phyloP scores from a whole-genome alignment of 2,329 filamentous ascomycete genomes.

The Byssoonygena ceratinophila region DNA sequence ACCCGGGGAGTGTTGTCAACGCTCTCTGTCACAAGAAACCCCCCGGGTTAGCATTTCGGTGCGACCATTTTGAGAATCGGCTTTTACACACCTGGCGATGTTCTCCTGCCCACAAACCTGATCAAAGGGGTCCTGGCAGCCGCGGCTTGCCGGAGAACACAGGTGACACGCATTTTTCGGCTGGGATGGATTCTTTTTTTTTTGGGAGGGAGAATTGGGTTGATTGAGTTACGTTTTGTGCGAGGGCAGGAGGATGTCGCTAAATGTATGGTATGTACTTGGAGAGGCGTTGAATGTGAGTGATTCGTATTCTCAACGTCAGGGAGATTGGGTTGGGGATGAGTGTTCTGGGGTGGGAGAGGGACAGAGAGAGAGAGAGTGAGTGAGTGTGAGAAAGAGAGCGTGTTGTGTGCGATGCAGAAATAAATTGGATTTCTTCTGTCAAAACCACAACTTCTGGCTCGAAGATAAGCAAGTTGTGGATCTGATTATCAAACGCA shows the following conservation, averaged over 20 bases:
- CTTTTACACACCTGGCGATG: slow-evolving; percentile 33
- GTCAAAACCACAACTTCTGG: too few relatives aligned
- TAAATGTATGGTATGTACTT: not conserved
- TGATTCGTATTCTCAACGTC: slow-evolving; percentile 3
- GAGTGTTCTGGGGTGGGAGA: not conserved
- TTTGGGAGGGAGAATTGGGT: not conserved
- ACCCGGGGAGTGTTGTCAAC: slow-evolving; percentile 47
- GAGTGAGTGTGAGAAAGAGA: not conserved
- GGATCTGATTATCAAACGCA: slow-evolving; percentile 9
- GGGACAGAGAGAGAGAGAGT: not conserved
- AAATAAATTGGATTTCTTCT: too few relatives aligned
- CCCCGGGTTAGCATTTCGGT: slow-evolving; percentile 1
- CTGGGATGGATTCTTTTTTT: not conserved
- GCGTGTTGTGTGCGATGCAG: not conserved
- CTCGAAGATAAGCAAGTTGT: slow-evolving; percentile 5
- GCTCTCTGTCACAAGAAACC: slow-evolving; percentile 29
- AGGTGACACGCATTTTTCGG: slow-evolving; percentile 34
- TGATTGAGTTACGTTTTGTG: slow-evolving; percentile 6
- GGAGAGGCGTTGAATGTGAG: not conserved
- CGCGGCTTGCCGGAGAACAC: slow-evolving; percentile 30
- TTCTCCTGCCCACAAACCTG: slow-evolving; percentile 41
- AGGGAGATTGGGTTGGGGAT: not conserved
- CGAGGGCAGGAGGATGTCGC: not conserved
- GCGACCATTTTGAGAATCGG: not conserved
- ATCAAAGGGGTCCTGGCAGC: slow-evolving; percentile 39